Base-by-base conservation (phyloP, 2,329 filamentous ascomycete genomes). In the Fusarium zealandicum region DNA sequence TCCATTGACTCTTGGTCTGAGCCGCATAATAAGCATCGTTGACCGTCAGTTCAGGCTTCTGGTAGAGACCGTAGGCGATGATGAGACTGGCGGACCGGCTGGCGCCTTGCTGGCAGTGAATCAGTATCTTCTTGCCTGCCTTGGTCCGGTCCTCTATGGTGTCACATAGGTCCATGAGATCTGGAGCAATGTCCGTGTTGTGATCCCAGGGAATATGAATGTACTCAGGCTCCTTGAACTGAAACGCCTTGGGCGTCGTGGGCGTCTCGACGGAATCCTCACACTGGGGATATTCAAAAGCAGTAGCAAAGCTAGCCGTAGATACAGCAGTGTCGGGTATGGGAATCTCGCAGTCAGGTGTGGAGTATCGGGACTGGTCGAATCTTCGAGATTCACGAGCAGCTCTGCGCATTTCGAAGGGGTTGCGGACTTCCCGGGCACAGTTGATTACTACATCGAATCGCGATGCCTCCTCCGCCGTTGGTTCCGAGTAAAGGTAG, bases 141-240 rank as follows among this genome's bases (percentile, higher is more conserved):
- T 82, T 84, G 1, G 88, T 87, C 54, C 86, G 83, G 32, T 85
- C 82, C 58, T 93, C 89, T 55, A 96, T 92, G 5, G 82, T 82
- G 70, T 91, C 88, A 66, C 91, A 92, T 12, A 96, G 79, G 39
- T 78, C 80, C 79, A 90, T 86, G 16, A 95, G 76, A 70, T 95
- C 90, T 5, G 85, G 84, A 1, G 90, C 86, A 63, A 96, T 93
- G 54, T 95, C 89, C 0, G 90, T 93, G 73, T 93, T 93, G 75
- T 95, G 90, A 57, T 95, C 90, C 90, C 90, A 95, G 2, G 86
- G 88, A 66, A 95, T 88, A 70, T 96, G 90, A 13, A 95, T 90
- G 66, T 96, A 96, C 71, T 96, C 90, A 1, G 90, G 90, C 38
- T 83, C 75, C 43, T 78, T 81, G 37, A 75, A 70, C 5, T 71